Evolutionary conservation across 345 rosid species (phyloP).

Genomic region (Carallia pectinifolia): DNA sequence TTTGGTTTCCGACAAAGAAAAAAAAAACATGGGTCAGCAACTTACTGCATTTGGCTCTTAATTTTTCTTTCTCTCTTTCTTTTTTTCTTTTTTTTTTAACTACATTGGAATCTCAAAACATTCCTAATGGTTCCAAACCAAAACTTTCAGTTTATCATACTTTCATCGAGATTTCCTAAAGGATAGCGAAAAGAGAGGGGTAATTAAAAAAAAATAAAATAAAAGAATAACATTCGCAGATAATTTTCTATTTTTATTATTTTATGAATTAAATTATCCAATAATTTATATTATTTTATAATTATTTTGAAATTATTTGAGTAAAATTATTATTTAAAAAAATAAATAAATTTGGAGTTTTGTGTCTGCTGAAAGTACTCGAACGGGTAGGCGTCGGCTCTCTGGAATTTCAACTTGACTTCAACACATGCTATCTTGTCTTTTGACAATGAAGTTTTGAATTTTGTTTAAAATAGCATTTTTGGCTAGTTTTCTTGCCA

Average conservation of each 20-base stretch:
- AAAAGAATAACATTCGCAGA: too few relatives aligned
- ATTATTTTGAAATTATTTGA: too few relatives aligned
- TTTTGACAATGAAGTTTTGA: neutral
- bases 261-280: too few relatives aligned
- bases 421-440: neutral
- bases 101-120: conserved; percentile 9
- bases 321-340: too few relatives aligned
- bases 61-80: too few relatives aligned
- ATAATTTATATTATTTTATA: too few relatives aligned
- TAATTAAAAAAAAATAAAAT: neutral
- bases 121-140: conserved; percentile 6
- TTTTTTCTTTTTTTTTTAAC: too few relatives aligned
- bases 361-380: neutral
- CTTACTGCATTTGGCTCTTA: neutral
- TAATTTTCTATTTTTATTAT: too few relatives aligned
- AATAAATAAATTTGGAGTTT: too few relatives aligned
- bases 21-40: neutral
- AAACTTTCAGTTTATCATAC: neutral
- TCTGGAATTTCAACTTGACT: neutral
- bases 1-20: neutral
- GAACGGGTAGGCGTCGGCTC: neutral
- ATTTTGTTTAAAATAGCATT: neutral
- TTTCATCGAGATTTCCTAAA: neutral
- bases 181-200: neutral
- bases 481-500: too few relatives aligned